Evolutionary conservation across 1,284 basidiomycete genomes (phyloP).

Genomic region (Ceraceosorus bombacis): DNA sequence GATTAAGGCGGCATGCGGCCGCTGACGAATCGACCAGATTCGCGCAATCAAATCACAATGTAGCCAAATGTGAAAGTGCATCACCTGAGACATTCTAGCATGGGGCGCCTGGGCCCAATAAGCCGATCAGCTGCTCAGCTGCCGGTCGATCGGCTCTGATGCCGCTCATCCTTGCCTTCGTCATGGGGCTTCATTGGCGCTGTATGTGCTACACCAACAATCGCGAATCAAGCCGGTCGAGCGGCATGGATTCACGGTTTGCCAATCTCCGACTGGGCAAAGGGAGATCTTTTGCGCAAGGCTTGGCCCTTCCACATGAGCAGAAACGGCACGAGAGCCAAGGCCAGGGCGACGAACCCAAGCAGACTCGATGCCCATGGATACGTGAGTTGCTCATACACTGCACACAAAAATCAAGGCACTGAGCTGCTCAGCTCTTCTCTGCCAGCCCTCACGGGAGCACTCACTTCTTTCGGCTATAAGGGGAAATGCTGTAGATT

Average conservation of each 20-base stretch:
- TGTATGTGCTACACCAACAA: not conserved
- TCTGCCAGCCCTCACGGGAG: not conserved
- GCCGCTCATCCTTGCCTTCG: not conserved
- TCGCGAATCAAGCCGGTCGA: not conserved
- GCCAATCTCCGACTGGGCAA: conserved; percentile 3
- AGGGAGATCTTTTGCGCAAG: conserved; percentile 7
- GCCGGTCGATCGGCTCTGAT: not conserved
- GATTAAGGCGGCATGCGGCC: not conserved
- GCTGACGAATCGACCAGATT: not conserved
- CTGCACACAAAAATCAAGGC: not conserved
- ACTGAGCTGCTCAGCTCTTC: not conserved
- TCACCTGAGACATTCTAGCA: not conserved
- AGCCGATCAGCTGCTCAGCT: not conserved
- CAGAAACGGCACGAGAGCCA: conserved; percentile 62
- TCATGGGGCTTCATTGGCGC: not conserved
- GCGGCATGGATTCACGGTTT: not conserved
- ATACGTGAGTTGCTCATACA: conserved; percentile 59
- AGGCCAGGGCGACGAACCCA: conserved; percentile 56
- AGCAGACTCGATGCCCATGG: conserved; percentile 67
- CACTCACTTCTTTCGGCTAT: conserved; percentile 37
- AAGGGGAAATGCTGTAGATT: conserved; percentile 23
- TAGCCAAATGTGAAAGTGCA: not conserved
- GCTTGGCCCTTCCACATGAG: conserved; percentile 58
- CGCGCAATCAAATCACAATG: not conserved
- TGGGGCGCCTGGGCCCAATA: too few species aligned